A percentile compares a stretch with the other conserved stretches of the same genome.
Evolutionary conservation across 345 rosid species (phyloP).

Genomic region (Arabidopsis suecica): DNA sequence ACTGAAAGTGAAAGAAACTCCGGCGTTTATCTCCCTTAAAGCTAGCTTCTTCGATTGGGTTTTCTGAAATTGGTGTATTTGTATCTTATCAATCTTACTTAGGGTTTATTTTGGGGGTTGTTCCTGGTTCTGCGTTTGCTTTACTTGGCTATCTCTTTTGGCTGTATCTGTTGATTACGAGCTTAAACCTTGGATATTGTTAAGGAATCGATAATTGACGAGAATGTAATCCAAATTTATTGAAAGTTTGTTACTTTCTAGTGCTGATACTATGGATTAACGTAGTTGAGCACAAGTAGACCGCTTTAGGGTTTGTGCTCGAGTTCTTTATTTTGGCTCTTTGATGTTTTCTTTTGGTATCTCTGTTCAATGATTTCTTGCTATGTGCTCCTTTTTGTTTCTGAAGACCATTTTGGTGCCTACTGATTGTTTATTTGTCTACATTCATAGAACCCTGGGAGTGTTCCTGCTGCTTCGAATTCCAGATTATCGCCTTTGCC

Average conservation of each 20-base stretch:
- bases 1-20: background rate
- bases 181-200: background rate
- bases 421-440: constrained; percentile 5
- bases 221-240: constrained; percentile 23
- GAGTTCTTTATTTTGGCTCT: background rate
- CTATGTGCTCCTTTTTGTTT: constrained; percentile 22
- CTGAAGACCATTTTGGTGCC: background rate
- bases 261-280: background rate
- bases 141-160: background rate
- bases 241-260: background rate
- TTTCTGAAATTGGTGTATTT: background rate
- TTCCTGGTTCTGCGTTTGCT: background rate
- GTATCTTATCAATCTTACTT: constrained; percentile 1
- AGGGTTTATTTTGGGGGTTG: constrained; percentile 29
- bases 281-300: background rate
- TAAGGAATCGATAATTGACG: background rate
- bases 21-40: background rate
- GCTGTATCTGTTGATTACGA: background rate
- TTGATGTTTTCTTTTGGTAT: background rate
- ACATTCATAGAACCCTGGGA: constrained; percentile 60
- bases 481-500: constrained; percentile 95
- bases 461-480: constrained; percentile 70
- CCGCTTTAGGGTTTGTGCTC: background rate
- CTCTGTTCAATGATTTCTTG: background rate
- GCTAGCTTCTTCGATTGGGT: too few relatives aligned